These are phyloP conservation scores for Trichophyton verrucosum DNA, from an alignment of 2,329 filamentous ascomycete genomes.

Conservation along the genomic window DNA sequence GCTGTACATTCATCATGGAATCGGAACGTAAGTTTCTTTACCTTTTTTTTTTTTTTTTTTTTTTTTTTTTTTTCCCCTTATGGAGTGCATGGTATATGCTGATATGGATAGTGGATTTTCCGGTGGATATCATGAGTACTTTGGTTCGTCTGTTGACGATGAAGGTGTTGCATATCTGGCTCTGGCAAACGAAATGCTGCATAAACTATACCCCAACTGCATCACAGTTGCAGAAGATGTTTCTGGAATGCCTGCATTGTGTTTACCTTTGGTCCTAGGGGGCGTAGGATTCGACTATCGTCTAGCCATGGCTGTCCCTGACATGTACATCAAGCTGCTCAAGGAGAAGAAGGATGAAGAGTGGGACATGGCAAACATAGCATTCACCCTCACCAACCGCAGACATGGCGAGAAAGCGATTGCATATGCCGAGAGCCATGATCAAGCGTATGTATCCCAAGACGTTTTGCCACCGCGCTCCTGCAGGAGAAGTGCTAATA, in stretches of 20 bases:
- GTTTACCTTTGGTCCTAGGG: constrained; percentile 69
- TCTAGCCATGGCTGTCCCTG: constrained; percentile 91
- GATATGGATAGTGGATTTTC: constrained; percentile 62
- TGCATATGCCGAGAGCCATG: constrained; percentile 92
- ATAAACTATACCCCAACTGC: constrained; percentile 70
- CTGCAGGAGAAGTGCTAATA: not conserved
- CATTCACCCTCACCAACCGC: constrained; percentile 80
- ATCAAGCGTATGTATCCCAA: constrained; percentile 66
- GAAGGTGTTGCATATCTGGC: constrained; percentile 92
- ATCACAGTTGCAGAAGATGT: constrained; percentile 97
- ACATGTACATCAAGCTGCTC: constrained; percentile 98
- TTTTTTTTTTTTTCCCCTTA: not conserved
- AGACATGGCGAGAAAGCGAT: constrained; percentile 97
- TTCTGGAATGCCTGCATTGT: constrained; percentile 96
- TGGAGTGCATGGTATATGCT: not conserved
- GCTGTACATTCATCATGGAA: constrained; percentile 91
- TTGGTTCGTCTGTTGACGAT: constrained; percentile 76
- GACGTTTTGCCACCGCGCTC: not conserved
- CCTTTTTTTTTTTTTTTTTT: not conserved
- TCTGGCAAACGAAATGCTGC: constrained; percentile 91
- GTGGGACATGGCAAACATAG: constrained; percentile 80
- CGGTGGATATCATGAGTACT: constrained; percentile 96
- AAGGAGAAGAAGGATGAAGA: constrained; percentile 85
- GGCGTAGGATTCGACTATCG: constrained; percentile 96
- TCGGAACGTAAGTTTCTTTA: constrained; percentile 68